Evolutionary conservation across 2,329 filamentous ascomycete species (phyloP), one percentile per base, ranked within the genome.

Genomic region (Penicillium palitans): DNA sequence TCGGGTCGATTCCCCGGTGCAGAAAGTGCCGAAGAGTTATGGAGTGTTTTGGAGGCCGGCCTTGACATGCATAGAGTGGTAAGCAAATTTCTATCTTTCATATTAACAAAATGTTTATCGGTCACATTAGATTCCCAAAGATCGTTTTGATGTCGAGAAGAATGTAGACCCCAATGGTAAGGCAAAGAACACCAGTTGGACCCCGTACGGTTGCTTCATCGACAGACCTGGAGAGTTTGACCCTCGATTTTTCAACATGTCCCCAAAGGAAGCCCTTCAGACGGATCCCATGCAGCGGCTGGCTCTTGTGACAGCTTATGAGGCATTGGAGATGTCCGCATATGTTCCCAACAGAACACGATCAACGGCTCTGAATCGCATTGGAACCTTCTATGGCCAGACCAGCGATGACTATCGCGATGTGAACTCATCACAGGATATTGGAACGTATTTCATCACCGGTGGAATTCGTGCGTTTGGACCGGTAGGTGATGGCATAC

Each of bases 281-380:
- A 51, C 48, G 6, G 90, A 93, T 71, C 90, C 90, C 0, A 90
- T 90, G 85, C 89, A 91, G 69, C 83, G 90, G 65, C 80, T 92
- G 61, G 87, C 88, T 4, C 76, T 93, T 19, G 83, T 87, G 12
- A 91, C 89, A 2, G 88, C 88, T 0, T 92, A 91, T 67, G 90
- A 93, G 70, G 90, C 90, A 1, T 78, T 93, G 42, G 90, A 93
- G 71, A 89, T 89, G 85, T 86, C 87, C 24, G 90, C 89, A n/a
- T 89, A 37, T 48, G 45, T 48, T 19, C 45, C 45, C 17, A 31
- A 48, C 29, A 29, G 45, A n/a, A 48, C 8, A 48, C 27, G 87
- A 49, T 89, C 87, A 85, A 48, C 45, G 8, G 45, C 29, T 48
- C 15, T 29, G 31, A 48, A 19, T 19, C 27, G 45, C n/a, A 48